A percentile compares a stretch with the other conserved stretches of the same genome.
phyloP scores from a whole-genome alignment of 768 basidiomycete genomes.

The Serendipita sp. region DNA sequence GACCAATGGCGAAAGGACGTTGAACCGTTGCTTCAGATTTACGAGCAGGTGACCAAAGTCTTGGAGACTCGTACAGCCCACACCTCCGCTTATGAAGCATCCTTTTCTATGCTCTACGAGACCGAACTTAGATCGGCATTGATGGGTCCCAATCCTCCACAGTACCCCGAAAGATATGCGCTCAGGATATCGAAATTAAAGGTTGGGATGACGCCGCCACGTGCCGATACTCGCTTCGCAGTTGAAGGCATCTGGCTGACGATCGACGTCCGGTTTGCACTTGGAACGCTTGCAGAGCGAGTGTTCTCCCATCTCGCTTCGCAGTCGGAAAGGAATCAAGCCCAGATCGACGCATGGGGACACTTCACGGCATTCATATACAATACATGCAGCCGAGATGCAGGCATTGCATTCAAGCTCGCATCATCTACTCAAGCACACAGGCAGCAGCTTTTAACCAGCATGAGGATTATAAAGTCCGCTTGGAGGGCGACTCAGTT shows the following conservation, averaged over 20 bases:
- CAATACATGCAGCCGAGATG: conserved; percentile 31
- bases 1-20: conserved; percentile 27
- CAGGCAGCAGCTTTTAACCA: conserved; percentile 34
- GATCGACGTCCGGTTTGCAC: conserved; percentile 34
- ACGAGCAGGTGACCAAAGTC: conserved; percentile 26
- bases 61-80: conserved; percentile 39
- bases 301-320: conserved; percentile 26
- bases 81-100: conserved; percentile 42
- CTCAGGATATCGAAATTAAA: conserved; percentile 34
- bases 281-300: conserved; percentile 28
- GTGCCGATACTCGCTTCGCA: conserved; percentile 40
- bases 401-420: conserved; percentile 28
- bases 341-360: conserved; percentile 30
- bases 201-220: conserved; percentile 42
- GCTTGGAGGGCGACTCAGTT: conserved; percentile 29
- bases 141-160: conserved; percentile 23
- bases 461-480: conserved; percentile 29
- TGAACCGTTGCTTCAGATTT: conserved; percentile 23
- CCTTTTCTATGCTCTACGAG: conserved; percentile 35
- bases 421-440: conserved; percentile 34
- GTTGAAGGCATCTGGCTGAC: conserved; percentile 46
- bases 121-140: conserved; percentile 26
- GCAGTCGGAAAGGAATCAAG: conserved; percentile 13
- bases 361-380: conserved; percentile 32
- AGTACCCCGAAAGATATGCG: conserved; percentile 31